Conservation (phyloP, 495 filamentous ascomycete species). For the Lophium mytilinum region DNA sequence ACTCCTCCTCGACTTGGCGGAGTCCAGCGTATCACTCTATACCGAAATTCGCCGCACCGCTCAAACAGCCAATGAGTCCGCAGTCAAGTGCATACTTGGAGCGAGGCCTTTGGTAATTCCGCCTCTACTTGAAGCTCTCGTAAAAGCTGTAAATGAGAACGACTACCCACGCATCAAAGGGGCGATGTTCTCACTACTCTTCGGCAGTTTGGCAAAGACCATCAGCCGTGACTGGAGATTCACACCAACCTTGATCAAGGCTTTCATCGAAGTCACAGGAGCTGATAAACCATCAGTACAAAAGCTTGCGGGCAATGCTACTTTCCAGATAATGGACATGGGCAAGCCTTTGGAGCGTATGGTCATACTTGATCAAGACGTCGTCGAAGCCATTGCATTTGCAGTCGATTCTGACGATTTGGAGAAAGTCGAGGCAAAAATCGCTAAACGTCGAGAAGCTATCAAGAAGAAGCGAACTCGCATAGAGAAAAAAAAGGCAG, state of each 20-base stretch:
- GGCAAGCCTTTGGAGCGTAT: slow-evolving; percentile 75
- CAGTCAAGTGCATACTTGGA: slow-evolving; percentile 84
- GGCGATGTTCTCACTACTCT: slow-evolving; percentile 78
- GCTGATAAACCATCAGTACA: slow-evolving; percentile 93
- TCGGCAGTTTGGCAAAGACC: slow-evolving; percentile 82
- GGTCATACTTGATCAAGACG: slow-evolving; percentile 71
- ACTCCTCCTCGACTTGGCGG: slow-evolving; percentile 77
- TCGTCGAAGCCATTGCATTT: slow-evolving; percentile 59
- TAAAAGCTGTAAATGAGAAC: slow-evolving; percentile 70
- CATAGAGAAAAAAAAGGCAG: slow-evolving; percentile 76
- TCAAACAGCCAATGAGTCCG: slow-evolving; percentile 84
- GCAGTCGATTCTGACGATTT: slow-evolving; percentile 22
- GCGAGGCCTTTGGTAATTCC: slow-evolving; percentile 82
- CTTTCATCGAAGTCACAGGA: slow-evolving; percentile 81
- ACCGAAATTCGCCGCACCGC: slow-evolving; percentile 91
- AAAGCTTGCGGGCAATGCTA: slow-evolving; percentile 69
- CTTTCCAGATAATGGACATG: slow-evolving; percentile 86
- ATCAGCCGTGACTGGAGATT: slow-evolving; percentile 87
- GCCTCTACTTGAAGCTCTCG: slow-evolving; percentile 67
- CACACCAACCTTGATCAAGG: slow-evolving; percentile 71
- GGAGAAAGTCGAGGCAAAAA: slow-evolving; percentile 53
- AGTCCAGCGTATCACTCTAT: slow-evolving; percentile 88
- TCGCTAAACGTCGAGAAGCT: slow-evolving; percentile 57
- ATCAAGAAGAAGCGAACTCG: slow-evolving; percentile 64
- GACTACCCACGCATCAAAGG: slow-evolving; percentile 91